These are phyloP conservation scores for Nicotiana undulata DNA, from an alignment of 257 asterid species.

Conservation along the genomic window DNA sequence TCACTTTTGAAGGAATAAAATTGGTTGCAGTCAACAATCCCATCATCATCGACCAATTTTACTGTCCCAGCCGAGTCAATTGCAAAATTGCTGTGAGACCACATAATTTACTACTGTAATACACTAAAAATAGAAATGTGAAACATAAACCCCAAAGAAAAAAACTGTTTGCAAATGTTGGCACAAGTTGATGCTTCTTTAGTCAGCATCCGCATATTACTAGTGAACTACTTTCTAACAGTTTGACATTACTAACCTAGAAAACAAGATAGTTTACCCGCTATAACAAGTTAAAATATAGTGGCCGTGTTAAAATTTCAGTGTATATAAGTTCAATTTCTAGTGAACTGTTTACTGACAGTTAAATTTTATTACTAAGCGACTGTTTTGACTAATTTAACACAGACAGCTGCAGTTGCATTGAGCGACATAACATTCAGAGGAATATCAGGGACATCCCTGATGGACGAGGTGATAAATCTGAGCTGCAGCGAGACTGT, in stretches of 20 bases:
- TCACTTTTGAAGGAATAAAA: slow-evolving; percentile 40
- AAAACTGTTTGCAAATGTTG: background rate
- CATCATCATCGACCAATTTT: slow-evolving; percentile 50
- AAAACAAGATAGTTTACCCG: too few relatives aligned
- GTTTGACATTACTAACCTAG: too few relatives aligned
- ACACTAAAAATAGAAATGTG: background rate
- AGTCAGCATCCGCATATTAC: background rate
- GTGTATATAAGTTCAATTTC: too few relatives aligned
- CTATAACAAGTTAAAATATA: too few relatives aligned
- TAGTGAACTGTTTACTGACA: background rate
- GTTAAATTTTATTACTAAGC: background rate
- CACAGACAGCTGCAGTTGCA: slow-evolving; percentile 46
- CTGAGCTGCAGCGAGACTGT: slow-evolving; percentile 40
- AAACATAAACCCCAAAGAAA: background rate
- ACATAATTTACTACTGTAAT: background rate
- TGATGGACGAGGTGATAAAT: slow-evolving; percentile 32
- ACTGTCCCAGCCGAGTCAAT: slow-evolving; percentile 47
- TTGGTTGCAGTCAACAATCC: slow-evolving; percentile 49
- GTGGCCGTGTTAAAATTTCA: too few relatives aligned
- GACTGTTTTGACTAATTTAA: background rate
- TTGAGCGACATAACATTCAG: slow-evolving; percentile 42
- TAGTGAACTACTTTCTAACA: background rate
- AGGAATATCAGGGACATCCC: slow-evolving; percentile 51
- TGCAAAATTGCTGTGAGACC: slow-evolving; percentile 43
- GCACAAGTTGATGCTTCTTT: background rate